A percentile compares a stretch with the other conserved stretches of the same genome.
Evolutionary conservation across 805 yeast species (phyloP).

Genomic region (Candida chauliodis): DNA sequence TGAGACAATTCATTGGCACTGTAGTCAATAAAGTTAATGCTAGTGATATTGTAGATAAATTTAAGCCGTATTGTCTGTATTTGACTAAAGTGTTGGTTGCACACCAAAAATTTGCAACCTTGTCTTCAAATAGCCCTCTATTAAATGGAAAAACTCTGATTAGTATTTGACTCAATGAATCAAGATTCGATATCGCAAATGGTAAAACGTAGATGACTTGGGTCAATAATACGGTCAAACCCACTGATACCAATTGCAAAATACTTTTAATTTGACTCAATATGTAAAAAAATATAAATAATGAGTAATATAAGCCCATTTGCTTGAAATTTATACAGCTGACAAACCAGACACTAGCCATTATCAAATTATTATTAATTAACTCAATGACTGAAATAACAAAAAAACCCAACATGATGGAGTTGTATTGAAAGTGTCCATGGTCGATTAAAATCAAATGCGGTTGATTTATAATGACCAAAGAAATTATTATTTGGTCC

Average conservation of each 20-base stretch:
- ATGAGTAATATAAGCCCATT: constrained; percentile 92
- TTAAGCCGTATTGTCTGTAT: constrained; percentile 49
- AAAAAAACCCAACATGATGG: constrained; percentile 89
- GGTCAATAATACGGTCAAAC: constrained; percentile 57
- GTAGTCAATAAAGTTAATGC: constrained; percentile 44
- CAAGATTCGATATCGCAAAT: constrained; percentile 41
- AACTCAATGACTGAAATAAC: constrained; percentile 65
- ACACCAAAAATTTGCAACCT: constrained; percentile 98
- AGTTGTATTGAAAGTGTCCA: constrained; percentile 95
- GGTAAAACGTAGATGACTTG: constrained; percentile 57
- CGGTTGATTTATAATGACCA: constrained; percentile 83
- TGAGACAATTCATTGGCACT: constrained; percentile 27
- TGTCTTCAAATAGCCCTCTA: constrained; percentile 94
- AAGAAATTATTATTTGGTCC: constrained; percentile 72
- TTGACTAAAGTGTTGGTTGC: constrained; percentile 79
- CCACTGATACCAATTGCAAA: constrained; percentile 57
- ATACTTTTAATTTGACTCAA: constrained; percentile 49
- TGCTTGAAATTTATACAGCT: constrained; percentile 83
- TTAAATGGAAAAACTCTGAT: constrained; percentile 84
- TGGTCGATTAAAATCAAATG: constrained; percentile 82
- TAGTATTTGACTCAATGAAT: constrained; percentile 44
- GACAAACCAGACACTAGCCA: constrained; percentile 77
- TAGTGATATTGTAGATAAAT: constrained; percentile 60
- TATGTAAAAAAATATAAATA: constrained; percentile 78
- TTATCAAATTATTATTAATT: constrained; percentile 55